These are phyloP conservation scores for Penicillium diatomitis DNA, from an alignment of 495 filamentous ascomycete species.

Conservation along the genomic window DNA sequence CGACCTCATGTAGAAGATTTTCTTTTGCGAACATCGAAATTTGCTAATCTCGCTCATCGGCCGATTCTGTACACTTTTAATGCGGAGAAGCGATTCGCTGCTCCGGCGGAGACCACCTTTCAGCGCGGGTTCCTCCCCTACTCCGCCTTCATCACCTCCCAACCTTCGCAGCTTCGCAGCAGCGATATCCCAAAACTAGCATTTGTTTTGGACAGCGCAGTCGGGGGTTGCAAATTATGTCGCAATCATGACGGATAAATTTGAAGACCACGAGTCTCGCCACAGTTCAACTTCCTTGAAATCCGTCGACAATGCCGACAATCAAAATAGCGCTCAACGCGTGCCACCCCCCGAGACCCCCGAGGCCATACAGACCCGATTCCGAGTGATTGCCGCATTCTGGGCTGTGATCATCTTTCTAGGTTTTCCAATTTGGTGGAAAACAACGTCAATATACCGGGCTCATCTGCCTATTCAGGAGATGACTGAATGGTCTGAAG, in stretches of 20 bases:
- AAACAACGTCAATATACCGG: conserved; percentile 90
- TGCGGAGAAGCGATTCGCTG: no score
- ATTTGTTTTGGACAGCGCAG: conserved; percentile 4
- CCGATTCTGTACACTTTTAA: no score
- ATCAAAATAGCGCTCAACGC: conserved; percentile 21
- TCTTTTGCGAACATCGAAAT: no score
- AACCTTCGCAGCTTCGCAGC: background rate
- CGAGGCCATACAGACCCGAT: conserved; percentile 57
- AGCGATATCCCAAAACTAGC: background rate
- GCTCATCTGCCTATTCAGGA: conserved; percentile 72
- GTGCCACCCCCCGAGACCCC: conserved; percentile 66
- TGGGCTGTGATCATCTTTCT: conserved; percentile 80
- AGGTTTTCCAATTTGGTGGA: conserved; percentile 92
- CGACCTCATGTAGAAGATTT: no score
- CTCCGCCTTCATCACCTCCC: conserved; percentile 16
- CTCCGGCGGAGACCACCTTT: no score
- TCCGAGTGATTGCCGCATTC: conserved; percentile 74
- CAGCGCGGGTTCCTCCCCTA: conserved; percentile 5
- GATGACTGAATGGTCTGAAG: conserved; percentile 91
- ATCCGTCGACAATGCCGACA: background rate
- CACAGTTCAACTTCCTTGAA: conserved; percentile 10
- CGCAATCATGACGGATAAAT: conserved; percentile 29
- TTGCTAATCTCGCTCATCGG: no score
- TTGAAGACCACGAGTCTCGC: conserved; percentile 31
- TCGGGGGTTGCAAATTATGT: conserved; percentile 26